Base-by-base conservation (phyloP, 2,329 filamentous ascomycete genomes). In the Sclerotinia minor region DNA sequence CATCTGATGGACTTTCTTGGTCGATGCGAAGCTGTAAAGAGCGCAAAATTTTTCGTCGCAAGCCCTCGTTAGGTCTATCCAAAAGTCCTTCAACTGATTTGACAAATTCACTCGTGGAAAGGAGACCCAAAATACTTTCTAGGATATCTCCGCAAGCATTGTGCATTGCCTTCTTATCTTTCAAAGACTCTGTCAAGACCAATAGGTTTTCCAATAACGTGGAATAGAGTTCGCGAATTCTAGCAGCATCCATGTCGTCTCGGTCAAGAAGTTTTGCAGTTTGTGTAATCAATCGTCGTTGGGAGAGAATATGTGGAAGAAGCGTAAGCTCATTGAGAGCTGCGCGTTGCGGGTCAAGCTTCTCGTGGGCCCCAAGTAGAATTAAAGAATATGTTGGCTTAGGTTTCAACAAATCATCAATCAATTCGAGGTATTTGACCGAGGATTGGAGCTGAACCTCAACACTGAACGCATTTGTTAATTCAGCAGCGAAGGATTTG, bases 91-190 rank as follows among this genome's bases (percentile, higher is more conserved):
- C 92, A 52, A 96, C 90, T 13, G 93, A 91, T 77, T 92, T 92
- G 78, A 98, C 88, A 78, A 98, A 95, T 79, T 97, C 92, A 64
- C 88, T 84, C 3, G 94, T 93, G 0, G 94, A 94, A 53, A 97
- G 83, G 8, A 97, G 85, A 71, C 92, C 90, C 63, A 99, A 84
- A n/a, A 96, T 82, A 70, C 90, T 90, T 24, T 91, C 88, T 59
- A 98, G 83, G 1, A 92, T 86, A 67, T 91, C 87, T 50, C 90
- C 89, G 74, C 86, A 88, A 61, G 83, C 83, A 74, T 75, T 80
- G 74, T 88, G 84, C 13, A 89, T 79, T 49, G 78, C 75, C 77
- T 86, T 84, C 73, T 84, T 82, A 38, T 79, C 73, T 78, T 87
- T 88, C 69, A 90, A 80, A 13, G 82, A 83, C 72, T 92, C 89